Percentiles rank a stretch among this genome's conserved stretches.
These are phyloP conservation scores for Fusarium buxicola DNA, from an alignment of 2,329 filamentous ascomycete genomes.

Conservation along the genomic window DNA sequence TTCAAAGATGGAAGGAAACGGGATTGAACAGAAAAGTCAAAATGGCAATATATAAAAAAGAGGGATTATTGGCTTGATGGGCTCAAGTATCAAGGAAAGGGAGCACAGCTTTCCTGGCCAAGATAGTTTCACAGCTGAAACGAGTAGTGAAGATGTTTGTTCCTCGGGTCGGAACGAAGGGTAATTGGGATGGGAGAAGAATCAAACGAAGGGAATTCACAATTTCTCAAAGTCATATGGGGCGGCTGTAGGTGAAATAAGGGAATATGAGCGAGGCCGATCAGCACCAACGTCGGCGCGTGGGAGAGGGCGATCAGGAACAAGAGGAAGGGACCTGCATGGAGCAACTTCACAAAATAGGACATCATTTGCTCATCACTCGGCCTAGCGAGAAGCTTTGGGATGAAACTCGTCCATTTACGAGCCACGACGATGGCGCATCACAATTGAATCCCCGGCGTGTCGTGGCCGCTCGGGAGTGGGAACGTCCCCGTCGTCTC, in stretches of 20 bases:
- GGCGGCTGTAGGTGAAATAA: constrained; percentile 13
- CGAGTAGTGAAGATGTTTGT: constrained; percentile 35
- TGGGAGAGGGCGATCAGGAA: constrained; percentile 31
- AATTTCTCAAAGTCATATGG: constrained; percentile 14
- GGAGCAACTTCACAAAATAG: constrained; percentile 31
- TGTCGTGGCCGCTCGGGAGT: constrained; percentile 14
- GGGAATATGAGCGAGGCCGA: constrained; percentile 15
- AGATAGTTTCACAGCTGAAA: constrained; percentile 40
- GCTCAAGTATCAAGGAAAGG: constrained; percentile 31
- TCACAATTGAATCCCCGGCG: constrained; percentile 32
- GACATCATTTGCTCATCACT: constrained; percentile 38
- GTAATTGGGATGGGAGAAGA: constrained; percentile 10
- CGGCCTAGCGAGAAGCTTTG: constrained; percentile 8
- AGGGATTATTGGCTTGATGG: constrained; percentile 15
- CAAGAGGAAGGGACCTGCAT: background rate
- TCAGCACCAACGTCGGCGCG: constrained; percentile 1
- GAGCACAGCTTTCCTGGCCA: constrained; percentile 43
- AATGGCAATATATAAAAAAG: constrained; percentile 16
- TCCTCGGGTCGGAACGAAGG: constrained; percentile 15
- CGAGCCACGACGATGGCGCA: constrained; percentile 23
- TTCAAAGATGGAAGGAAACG: constrained; percentile 1
- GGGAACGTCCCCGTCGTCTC: constrained; percentile 8
- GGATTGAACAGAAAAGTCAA: constrained; percentile 3
- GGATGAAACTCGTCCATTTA: constrained; percentile 14
- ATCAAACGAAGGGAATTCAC: constrained; percentile 36